Evolutionary conservation across 177 flowering plant species (phyloP), one percentile per base, ranked within the genome.

Genomic region (Vitis hybrid): DNA sequence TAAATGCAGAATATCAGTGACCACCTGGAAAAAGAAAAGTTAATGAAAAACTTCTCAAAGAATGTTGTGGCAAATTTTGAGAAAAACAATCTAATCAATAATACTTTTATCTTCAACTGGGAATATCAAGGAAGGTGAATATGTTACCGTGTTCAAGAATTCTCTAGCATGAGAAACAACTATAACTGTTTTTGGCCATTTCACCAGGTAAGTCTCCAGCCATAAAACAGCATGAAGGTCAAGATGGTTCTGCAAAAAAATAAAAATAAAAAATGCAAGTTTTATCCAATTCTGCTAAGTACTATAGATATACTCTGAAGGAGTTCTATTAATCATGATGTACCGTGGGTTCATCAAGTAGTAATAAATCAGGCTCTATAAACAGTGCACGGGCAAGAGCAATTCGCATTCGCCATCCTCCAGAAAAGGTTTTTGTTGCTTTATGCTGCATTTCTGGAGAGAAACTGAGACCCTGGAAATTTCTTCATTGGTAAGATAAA

Each of bases 161-260:
- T 95, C 99, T 79, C 99, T 86, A 68, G 99, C 99, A 84, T 95
- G 99, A 71, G 99, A 96, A 76, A 96, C 98, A 77, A 96, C 98
- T 59, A 96, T 90, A 77, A 92, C 86, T 68, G 99, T 93, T 78
- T 95, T 95, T 51, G 97, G 97, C 99, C 99, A 96, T 74, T 96
- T 96, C 70, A 85, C 75, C 59, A 96, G 81, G 82, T 96, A 96
- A 3, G 92, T 60, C 74, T 95, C 99, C 77, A 93, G 83, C 99
- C 99, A 96, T 11, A 96, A 70, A 72, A 96, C 99, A 64, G 99
- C 98, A 85, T 96, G 99, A 71, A 96, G 95, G 83, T 96, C 99
- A 76, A 96, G 98, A 87, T 96, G 99, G 68, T 96, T 96, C 99
- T 96, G 89, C 74, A 57, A 78, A 72, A 61, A 33, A 16, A 63